Base-by-base conservation (phyloP, 495 filamentous ascomycete genomes). In the Aspergillus steynii region DNA sequence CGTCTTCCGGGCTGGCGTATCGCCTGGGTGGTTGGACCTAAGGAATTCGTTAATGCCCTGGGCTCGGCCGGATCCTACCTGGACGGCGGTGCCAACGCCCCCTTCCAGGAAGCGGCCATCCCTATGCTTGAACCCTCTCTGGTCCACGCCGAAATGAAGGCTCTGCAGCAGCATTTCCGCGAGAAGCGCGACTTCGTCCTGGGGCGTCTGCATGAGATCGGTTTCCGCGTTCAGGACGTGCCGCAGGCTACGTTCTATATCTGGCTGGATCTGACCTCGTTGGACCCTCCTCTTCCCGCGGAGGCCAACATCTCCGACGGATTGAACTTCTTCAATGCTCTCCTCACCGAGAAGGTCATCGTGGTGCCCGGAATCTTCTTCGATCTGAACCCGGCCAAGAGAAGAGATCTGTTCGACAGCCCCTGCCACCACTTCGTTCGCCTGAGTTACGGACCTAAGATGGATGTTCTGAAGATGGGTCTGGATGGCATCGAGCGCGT, bases 401-500 rank as follows among this genome's bases (percentile, higher is more conserved):
- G 94, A 57, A 80, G 94, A 61, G 94, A 98, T 75, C 76, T 98
- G 52, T 98, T 98, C 66, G 94, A 97, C 72, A 91, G 86, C 51
- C 94, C 94, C 53, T 98, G 94, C 74, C 94, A 98, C 75, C 94
- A 93, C 77, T 98, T 94, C 74, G 91, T 97, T 50, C 85, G 94
- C 50, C 79, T 97, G 66, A 93, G 89, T 52, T 98, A 97, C 69
- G 94, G 94, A 0, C 94, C 94, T 4, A 87, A 83, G 72, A 92
- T 95, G 89, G 92, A 95, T n/a, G 84, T 83, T 25, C 75, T 98
- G 49, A 85, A 86, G 80, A 89, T 82, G 79, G 94, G 94, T 49
- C 81, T 96, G 60, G 90, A 96, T 73, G 91, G 89, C 46, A 96
- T 98, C 67, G 91, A 97, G 83, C 79, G 90, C 47, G 89, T 96